Conservation (phyloP, 2,329 filamentous ascomycete genomes). For the Chalaropsis thielavioides region DNA sequence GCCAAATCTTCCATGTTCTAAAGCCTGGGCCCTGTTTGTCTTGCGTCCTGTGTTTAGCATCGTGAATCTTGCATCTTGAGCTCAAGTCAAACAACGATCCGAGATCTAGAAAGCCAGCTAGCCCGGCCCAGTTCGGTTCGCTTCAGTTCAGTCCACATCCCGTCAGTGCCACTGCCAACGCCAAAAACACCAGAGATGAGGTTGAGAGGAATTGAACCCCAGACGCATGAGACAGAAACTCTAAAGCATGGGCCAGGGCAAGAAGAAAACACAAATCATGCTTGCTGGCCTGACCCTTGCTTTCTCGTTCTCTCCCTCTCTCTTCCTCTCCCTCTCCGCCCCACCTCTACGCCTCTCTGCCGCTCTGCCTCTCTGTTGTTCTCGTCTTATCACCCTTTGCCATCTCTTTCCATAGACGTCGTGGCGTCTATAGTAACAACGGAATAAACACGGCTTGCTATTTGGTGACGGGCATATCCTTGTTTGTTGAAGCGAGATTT, state of each 20-base stretch:
- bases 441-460: not conserved
- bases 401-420: not conserved
- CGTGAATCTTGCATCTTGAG: not conserved
- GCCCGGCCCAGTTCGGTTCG: not conserved
- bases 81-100: not conserved
- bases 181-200: not conserved
- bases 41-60: not conserved
- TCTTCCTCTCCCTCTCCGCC: not conserved
- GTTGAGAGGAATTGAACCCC: constrained; percentile 1
- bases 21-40: not conserved
- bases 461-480: constrained; percentile 4
- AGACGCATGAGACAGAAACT: constrained; percentile 5
- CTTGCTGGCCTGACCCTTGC: not conserved
- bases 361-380: not conserved
- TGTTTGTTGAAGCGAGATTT: constrained; percentile 7
- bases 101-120: not conserved
- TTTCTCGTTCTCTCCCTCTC: not conserved
- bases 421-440: not conserved
- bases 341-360: too few species aligned
- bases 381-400: not conserved
- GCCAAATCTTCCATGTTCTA: not conserved
- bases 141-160: not conserved
- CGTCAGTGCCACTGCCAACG: not conserved
- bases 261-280: constrained; percentile 3
- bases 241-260: constrained; percentile 5